phyloP scores from a whole-genome alignment of 1,284 basidiomycete genomes.

The Cryptococcus jaspeensis region DNA sequence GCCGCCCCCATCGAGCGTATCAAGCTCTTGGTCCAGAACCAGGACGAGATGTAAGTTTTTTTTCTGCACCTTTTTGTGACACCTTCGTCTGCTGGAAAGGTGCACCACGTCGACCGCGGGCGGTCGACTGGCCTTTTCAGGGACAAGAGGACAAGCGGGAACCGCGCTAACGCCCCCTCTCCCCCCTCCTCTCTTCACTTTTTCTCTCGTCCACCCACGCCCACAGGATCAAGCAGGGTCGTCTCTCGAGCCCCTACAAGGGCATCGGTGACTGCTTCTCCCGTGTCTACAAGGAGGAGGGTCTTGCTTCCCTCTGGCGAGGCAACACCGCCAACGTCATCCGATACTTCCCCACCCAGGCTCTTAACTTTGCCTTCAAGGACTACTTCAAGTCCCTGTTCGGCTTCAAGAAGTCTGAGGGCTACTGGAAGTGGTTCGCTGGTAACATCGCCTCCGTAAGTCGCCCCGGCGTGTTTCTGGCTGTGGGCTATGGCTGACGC shows the following conservation, averaged over 20 bases:
- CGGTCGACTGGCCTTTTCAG: no score
- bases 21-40: slow-evolving; percentile 96
- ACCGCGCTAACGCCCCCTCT: no score
- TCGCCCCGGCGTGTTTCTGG: not conserved
- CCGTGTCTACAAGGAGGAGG: slow-evolving; percentile 65
- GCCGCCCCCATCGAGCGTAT: slow-evolving; percentile 99
- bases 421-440: slow-evolving; percentile 59
- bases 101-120: no score
- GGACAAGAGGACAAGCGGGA: not conserved
- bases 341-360: slow-evolving; percentile 59
- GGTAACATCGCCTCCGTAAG: slow-evolving; percentile 68
- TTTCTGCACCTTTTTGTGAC: no score
- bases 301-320: slow-evolving; percentile 56
- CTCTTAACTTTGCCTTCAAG: slow-evolving; percentile 53
- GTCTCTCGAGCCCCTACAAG: slow-evolving; percentile 88
- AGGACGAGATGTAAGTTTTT: slow-evolving; percentile 57
- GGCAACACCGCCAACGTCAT: slow-evolving; percentile 59
- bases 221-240: slow-evolving; percentile 90
- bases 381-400: slow-evolving; percentile 57
- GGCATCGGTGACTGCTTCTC: slow-evolving; percentile 83
- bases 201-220: not conserved
- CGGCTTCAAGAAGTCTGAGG: slow-evolving; percentile 59
- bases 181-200: not conserved
- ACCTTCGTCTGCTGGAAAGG: no score
- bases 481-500: not conserved